Conservation (phyloP, 2,329 filamentous ascomycete genomes). For the Bertia moriformis region DNA sequence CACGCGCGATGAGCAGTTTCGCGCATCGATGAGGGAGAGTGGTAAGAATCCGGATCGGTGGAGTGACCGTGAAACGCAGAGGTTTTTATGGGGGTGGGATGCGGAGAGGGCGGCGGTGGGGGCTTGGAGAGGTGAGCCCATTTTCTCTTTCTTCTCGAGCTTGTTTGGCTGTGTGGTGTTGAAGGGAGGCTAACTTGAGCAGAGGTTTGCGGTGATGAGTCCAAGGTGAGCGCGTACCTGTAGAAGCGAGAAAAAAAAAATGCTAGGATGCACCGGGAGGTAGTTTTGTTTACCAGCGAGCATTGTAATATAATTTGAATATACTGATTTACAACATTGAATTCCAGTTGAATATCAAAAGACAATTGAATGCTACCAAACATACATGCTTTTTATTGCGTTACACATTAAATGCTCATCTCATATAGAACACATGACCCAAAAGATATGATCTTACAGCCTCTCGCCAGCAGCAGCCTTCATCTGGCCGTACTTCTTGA, state of each 20-base stretch:
- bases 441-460: background rate
- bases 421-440: background rate
- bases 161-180: too few species aligned
- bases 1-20: slow-evolving; percentile 1
- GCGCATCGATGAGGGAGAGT: background rate
- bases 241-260: too few species aligned
- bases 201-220: too few species aligned
- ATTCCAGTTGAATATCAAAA: too few species aligned
- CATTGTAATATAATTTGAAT: too few species aligned
- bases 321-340: too few species aligned
- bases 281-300: too few species aligned
- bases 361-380: too few species aligned
- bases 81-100: slow-evolving; percentile 3
- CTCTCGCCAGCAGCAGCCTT: background rate
- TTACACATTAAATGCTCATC: background rate
- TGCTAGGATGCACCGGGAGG: too few species aligned
- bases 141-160: too few species aligned
- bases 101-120: slow-evolving; percentile 2
- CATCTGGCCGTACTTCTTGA: slow-evolving; percentile 6
- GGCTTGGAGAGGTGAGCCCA: background rate
- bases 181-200: too few species aligned
- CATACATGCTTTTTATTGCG: background rate
- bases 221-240: background rate
- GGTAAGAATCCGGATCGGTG: background rate
- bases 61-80: slow-evolving; percentile 1